Base-by-base conservation (phyloP, 805 yeast genomes). In the Kuraishia cidri region DNA sequence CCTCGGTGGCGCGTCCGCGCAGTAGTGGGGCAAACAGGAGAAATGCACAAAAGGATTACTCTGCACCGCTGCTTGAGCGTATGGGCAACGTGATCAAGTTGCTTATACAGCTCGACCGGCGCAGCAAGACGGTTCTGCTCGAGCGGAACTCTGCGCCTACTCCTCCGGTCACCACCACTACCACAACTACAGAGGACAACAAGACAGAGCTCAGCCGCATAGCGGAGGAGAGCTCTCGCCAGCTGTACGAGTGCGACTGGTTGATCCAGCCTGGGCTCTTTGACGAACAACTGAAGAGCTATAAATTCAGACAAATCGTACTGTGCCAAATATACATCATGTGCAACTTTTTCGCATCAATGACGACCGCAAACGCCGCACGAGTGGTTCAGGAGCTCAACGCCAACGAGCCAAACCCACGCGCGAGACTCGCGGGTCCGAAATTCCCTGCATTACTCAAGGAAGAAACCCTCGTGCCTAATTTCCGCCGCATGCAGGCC, bases 231-330 rank as follows among this genome's bases (percentile, higher is more conserved):
- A 41, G 24, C 33, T 14, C 38, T 9, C 30, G 27, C 6, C 41
- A 41, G 29, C 27, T 40, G 7, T 44, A 38, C 33, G 52, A 48
- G 29, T 38, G 47, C 33, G 55, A 52, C 24, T 54, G 58, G 58
- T 33, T 50, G 5, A 29, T 52, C 14, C 40, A 40, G 26, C 35
- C 40, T 5, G 47, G 45, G 17, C 46, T 42, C 25, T 51, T 55
- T 31, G 30, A 24, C 3, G 18, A 30, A 12, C 55, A 52, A 20
- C 21, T 53, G 7, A 28, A 35, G 11, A 35, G 33, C 13, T 19
- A 35, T 3, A 40, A 42, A 10, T 39, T 38, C 20, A 41, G 47
- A 27, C 32, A 36, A 24, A 32, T 41, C 2, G 30, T 54, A 2
- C 31, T 32, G 14, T 23, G 47, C 15, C 60, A 56, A 37, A n/a